Percentiles rank a stretch among this genome's conserved stretches.
Conservation (phyloP, 176 grass and related monocot genomes). For the Eragrostis nindensis region DNA sequence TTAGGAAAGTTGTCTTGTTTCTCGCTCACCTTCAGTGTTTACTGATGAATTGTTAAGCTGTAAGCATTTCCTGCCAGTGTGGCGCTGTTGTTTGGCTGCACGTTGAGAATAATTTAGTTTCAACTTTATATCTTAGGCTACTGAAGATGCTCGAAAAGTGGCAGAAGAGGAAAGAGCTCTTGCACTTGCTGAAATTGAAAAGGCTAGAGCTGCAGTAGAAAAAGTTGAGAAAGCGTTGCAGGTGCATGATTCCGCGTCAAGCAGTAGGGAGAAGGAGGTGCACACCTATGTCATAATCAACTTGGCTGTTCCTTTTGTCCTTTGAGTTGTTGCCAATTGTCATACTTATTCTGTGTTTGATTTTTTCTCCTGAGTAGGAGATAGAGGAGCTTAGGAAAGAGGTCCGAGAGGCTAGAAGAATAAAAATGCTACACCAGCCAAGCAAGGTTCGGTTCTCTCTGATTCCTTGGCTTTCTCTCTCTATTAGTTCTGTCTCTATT, state of each 20-base stretch:
- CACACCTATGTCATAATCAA: conserved; percentile 31
- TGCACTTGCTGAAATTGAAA: conserved; percentile 92
- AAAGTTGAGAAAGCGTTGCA: conserved; percentile 81
- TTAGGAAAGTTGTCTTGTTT: background rate
- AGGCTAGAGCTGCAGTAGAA: conserved; percentile 69
- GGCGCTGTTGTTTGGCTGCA: background rate
- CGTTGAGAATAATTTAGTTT: background rate
- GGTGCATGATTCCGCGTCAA: conserved; percentile 62
- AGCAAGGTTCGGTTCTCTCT: conserved; percentile 74
- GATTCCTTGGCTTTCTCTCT: background rate
- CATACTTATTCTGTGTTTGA: conserved; percentile 7
- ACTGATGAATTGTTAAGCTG: background rate
- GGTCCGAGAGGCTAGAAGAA: conserved; percentile 92
- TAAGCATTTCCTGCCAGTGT: background rate
- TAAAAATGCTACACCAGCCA: conserved; percentile 98
- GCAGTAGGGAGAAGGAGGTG: conserved; percentile 76
- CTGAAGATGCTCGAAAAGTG: conserved; percentile 92
- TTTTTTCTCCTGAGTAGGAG: conserved; percentile 55
- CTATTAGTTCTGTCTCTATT: too few relatives aligned
- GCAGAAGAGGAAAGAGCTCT: conserved; percentile 89
- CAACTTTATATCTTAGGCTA: conserved; percentile 57
- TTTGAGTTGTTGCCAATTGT: conserved; percentile 9
- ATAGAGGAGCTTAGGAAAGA: conserved; percentile 86
- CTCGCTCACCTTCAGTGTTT: background rate
- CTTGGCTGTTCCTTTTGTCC: conserved; percentile 33